Evolutionary conservation across 1,284 basidiomycete genomes (phyloP).

Genomic region (Trichosporon inkin): DNA sequence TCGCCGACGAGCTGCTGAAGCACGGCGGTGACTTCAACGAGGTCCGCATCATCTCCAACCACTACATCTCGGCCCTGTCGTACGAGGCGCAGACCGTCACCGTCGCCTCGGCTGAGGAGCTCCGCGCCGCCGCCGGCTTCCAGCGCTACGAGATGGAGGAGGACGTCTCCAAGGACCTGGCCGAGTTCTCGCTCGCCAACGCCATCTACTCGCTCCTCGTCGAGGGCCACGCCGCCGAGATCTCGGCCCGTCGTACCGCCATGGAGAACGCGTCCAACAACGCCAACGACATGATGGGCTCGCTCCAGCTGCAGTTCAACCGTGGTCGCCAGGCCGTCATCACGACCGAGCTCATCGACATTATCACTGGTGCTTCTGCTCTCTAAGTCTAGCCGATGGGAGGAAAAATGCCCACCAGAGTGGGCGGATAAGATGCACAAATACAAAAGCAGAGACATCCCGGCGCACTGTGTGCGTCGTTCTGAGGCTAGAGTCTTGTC

Average conservation of each 20-base stretch:
- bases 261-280: slow-evolving; percentile 99
- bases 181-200: slow-evolving; percentile 95
- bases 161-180: slow-evolving; percentile 86
- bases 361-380: slow-evolving; percentile 30
- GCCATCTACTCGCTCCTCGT: slow-evolving; percentile 91
- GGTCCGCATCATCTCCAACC: slow-evolving; percentile 86
- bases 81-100: slow-evolving; percentile 77
- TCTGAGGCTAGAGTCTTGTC: background rate
- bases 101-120: slow-evolving; percentile 72
- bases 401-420: slow-evolving; percentile 3
- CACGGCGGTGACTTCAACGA: slow-evolving; percentile 83
- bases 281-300: slow-evolving; percentile 83
- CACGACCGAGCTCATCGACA: slow-evolving; percentile 37
- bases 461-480: background rate
- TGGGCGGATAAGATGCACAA: slow-evolving; percentile 7
- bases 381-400: slow-evolving; percentile 21
- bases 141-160: slow-evolving; percentile 93
- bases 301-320: slow-evolving; percentile 91
- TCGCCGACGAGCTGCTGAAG: slow-evolving; percentile 89
- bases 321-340: slow-evolving; percentile 98
- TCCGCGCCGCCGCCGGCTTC: slow-evolving; percentile 79
- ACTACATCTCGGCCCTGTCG: slow-evolving; percentile 87
- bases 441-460: background rate
- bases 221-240: slow-evolving; percentile 94
- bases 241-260: slow-evolving; percentile 72